These are phyloP conservation scores for Hypomontagnella monticulosa DNA, from an alignment of 495 filamentous ascomycete genomes.

Conservation along the genomic window DNA sequence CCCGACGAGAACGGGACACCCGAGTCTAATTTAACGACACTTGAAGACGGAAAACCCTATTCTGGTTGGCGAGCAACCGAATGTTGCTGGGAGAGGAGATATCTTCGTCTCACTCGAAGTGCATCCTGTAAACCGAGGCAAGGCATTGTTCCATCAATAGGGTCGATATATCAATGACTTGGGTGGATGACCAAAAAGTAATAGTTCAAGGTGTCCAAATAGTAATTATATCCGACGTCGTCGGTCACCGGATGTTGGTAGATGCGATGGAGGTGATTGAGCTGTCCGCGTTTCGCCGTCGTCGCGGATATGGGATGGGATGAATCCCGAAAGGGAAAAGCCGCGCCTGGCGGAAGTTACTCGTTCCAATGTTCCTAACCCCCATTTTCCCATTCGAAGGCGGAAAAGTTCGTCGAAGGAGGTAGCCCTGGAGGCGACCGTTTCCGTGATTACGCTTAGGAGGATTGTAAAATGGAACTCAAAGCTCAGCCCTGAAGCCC, in stretches of 20 bases:
- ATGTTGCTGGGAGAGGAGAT: neutral
- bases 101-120: conserved; percentile 15
- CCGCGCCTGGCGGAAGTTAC: conserved; percentile 7
- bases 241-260: conserved; percentile 13
- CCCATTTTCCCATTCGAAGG: conserved; percentile 1
- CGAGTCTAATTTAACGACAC: conserved; percentile 43
- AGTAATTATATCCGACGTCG: conserved; percentile 13
- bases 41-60: neutral
- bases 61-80: conserved; percentile 23
- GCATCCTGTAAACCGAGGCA: conserved; percentile 21
- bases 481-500: conserved; percentile 5
- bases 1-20: conserved; percentile 35
- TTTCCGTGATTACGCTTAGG: neutral
- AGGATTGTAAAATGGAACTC: neutral
- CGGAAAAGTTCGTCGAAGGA: conserved; percentile 15
- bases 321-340: conserved; percentile 25
- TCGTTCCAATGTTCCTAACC: neutral
- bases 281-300: conserved; percentile 27
- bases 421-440: neutral
- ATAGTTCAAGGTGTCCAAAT: conserved; percentile 3
- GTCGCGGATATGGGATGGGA: conserved; percentile 19
- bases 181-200: neutral
- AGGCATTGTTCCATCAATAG: conserved; percentile 20
- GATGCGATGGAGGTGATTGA: conserved; percentile 2
- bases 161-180: neutral